These are phyloP conservation scores for Hyaloperonospora arabidopsidis DNA, from an alignment of 352 stramenopile genomes.

Conservation along the genomic window DNA sequence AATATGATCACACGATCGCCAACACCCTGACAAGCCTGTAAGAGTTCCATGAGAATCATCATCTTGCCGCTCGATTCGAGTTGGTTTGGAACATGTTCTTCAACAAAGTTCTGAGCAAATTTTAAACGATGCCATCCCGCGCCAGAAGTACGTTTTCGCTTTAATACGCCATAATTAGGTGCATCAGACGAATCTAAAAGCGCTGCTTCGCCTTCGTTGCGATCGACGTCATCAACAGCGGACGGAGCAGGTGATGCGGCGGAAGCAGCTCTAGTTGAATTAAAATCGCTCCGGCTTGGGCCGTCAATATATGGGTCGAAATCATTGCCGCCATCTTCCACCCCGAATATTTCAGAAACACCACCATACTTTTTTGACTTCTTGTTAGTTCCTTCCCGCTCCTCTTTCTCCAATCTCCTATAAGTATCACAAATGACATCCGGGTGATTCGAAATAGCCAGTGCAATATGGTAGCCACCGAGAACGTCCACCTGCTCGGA, in stretches of 20 bases:
- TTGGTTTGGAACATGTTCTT: slow-evolving; percentile 41
- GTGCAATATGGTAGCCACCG: slow-evolving; percentile 78
- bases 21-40: slow-evolving; percentile 56
- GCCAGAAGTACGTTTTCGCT: slow-evolving; percentile 2
- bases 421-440: slow-evolving; percentile 74
- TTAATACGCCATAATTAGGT: slow-evolving; percentile 2
- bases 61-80: slow-evolving; percentile 81
- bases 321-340: slow-evolving; percentile 54
- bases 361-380: slow-evolving; percentile 24
- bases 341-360: slow-evolving; percentile 27
- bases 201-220: slow-evolving; percentile 35
- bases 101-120: slow-evolving; percentile 61
- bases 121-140: slow-evolving; percentile 46
- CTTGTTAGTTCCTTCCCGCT: slow-evolving; percentile 32
- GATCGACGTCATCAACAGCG: slow-evolving; percentile 14
- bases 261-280: not conserved
- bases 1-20: slow-evolving; percentile 85
- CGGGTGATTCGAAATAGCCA: slow-evolving; percentile 85
- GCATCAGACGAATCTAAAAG: slow-evolving; percentile 37
- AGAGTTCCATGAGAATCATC: slow-evolving; percentile 77
- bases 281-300: not conserved
- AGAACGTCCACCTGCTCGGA: slow-evolving; percentile 63
- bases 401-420: slow-evolving; percentile 47
- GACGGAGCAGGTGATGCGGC: slow-evolving; percentile 3
- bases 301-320: slow-evolving; percentile 31